These are phyloP conservation scores for Suhomyces wounanorum DNA, from an alignment of 1,139 yeast species.

Conservation along the genomic window DNA sequence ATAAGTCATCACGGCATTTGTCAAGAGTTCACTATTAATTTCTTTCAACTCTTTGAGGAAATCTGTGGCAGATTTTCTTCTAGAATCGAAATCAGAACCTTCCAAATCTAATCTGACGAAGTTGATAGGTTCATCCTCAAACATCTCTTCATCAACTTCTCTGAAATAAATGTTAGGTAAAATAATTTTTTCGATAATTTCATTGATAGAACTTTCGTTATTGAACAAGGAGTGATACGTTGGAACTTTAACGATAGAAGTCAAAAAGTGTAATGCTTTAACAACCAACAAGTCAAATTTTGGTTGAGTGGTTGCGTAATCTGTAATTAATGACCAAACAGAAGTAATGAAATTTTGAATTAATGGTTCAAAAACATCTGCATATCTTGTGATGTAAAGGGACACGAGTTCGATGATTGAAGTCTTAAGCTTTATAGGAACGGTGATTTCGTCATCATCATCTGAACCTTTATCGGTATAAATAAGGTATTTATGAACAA, in stretches of 20 bases:
- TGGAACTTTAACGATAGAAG: slow-evolving; percentile 75
- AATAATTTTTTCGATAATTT: slow-evolving; percentile 78
- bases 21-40: slow-evolving; percentile 71
- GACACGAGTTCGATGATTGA: slow-evolving; percentile 84
- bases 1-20: slow-evolving; percentile 75
- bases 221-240: slow-evolving; percentile 63
- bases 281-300: slow-evolving; percentile 86
- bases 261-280: slow-evolving; percentile 75
- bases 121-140: slow-evolving; percentile 96
- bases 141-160: slow-evolving; percentile 84
- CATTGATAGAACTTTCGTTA: slow-evolving; percentile 67
- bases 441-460: slow-evolving; percentile 74
- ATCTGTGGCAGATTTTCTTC: slow-evolving; percentile 90
- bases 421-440: slow-evolving; percentile 73
- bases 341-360: slow-evolving; percentile 78
- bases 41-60: slow-evolving; percentile 85
- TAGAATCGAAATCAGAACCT: slow-evolving; percentile 90
- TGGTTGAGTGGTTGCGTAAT: slow-evolving; percentile 61
- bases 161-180: slow-evolving; percentile 86
- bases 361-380: slow-evolving; percentile 81
- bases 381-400: slow-evolving; percentile 86
- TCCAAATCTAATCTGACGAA: slow-evolving; percentile 90
- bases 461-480: slow-evolving; percentile 49
- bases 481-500: slow-evolving; percentile 76
- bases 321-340: slow-evolving; percentile 76